Conservation (phyloP, 2,329 filamentous ascomycete genomes). For the Ophiostoma sp. region DNA sequence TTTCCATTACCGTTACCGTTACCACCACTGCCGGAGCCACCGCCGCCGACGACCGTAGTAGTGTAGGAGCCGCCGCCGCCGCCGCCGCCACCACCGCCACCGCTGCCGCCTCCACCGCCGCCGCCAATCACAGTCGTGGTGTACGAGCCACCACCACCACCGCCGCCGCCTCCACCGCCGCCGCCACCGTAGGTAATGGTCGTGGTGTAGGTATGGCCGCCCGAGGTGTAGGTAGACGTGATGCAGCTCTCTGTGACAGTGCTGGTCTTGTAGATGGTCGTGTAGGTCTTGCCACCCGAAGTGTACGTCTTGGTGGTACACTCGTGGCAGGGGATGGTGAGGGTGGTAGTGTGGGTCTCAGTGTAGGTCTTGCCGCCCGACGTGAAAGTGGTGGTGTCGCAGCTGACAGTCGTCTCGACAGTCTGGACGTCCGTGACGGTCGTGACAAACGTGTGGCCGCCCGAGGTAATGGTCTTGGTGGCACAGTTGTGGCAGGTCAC, state of each 20-base stretch:
- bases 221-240: slow-evolving; percentile 17
- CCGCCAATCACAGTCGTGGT: slow-evolving; percentile 18
- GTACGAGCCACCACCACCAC: slow-evolving; percentile 9
- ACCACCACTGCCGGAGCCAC: neutral
- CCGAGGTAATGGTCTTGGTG: slow-evolving; percentile 3
- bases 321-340: slow-evolving; percentile 16
- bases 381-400: slow-evolving; percentile 13
- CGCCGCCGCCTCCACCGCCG: neutral
- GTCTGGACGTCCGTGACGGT: slow-evolving; percentile 20
- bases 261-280: slow-evolving; percentile 5
- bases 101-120: neutral
- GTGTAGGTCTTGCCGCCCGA: slow-evolving; percentile 21
- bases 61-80: slow-evolving; percentile 11
- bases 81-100: neutral
- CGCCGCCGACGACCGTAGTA: slow-evolving; percentile 11
- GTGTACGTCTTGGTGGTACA: slow-evolving; percentile 24
- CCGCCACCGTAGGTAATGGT: slow-evolving; percentile 13
- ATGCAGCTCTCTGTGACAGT: slow-evolving; percentile 8
- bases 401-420: slow-evolving; percentile 21
- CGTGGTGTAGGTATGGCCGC: slow-evolving; percentile 24
- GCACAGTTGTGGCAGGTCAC: slow-evolving; percentile 21
- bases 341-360: slow-evolving; percentile 15
- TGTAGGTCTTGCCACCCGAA: slow-evolving; percentile 20
- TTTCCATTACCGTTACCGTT: neutral
- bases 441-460: neutral